phyloP scores from a whole-genome alignment of 345 rosid genomes.

The Heritiera littoralis region DNA sequence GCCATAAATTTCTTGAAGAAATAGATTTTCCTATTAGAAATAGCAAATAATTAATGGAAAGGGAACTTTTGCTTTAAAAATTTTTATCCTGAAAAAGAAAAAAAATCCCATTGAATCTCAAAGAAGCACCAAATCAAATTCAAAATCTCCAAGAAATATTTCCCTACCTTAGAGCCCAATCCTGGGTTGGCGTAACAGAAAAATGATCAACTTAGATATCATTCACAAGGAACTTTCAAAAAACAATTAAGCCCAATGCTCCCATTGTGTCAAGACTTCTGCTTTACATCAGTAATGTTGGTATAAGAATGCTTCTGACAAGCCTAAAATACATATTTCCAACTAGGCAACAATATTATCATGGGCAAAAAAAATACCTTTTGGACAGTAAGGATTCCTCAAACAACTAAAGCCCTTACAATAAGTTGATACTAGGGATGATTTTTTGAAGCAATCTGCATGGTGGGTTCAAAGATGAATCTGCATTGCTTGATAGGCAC shows the following conservation, averaged over 20 bases:
- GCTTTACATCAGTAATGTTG: constrained; percentile 1
- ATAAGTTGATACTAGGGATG: constrained; percentile 58
- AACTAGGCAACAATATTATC: neutral
- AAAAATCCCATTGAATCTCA: neutral
- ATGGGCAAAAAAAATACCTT: constrained; percentile 3
- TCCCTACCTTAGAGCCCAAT: neutral
- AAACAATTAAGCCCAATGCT: constrained; percentile 6
- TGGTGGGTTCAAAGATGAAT: constrained; percentile 43
- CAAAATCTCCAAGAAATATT: neutral
- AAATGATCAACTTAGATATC: neutral
- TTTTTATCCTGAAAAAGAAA: neutral
- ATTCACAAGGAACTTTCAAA: neutral
- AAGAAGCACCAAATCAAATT: neutral
- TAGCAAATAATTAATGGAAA: neutral
- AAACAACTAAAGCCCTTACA: constrained; percentile 4
- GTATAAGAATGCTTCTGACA: constrained; percentile 10
- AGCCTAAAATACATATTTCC: neutral
- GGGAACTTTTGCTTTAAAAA: neutral
- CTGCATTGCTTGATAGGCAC: constrained; percentile 45
- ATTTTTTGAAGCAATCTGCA: constrained; percentile 70
- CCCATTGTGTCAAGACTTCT: constrained; percentile 7
- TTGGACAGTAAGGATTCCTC: neutral
- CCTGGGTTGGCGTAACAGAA: constrained; percentile 3
- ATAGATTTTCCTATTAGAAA: neutral
- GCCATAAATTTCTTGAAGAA: neutral